Conservation (phyloP, 2,329 filamentous ascomycete genomes). For the Fusarium pseudonygamai region DNA sequence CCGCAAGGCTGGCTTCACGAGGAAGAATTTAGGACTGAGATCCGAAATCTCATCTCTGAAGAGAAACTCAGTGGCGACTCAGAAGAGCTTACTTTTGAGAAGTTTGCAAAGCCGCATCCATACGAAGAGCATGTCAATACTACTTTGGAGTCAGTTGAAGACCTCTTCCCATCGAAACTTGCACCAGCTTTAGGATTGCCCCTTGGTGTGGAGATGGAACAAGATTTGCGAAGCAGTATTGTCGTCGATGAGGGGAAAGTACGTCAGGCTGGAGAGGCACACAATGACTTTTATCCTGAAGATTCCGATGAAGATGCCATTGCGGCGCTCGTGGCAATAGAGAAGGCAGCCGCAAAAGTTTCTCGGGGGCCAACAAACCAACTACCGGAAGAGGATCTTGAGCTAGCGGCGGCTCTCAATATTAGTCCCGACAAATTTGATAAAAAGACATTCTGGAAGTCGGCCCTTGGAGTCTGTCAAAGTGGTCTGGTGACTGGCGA, state of each 20-base stretch:
- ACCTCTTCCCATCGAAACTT: conserved; percentile 79
- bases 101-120: conserved; percentile 66
- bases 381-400: not conserved
- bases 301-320: conserved; percentile 64
- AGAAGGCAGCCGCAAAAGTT: conserved; percentile 11
- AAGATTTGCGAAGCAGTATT: conserved; percentile 56
- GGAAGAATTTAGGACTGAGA: conserved; percentile 76
- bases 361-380: not conserved
- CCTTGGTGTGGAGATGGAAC: conserved; percentile 33
- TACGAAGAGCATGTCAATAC: conserved; percentile 75
- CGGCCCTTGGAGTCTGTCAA: conserved; percentile 50
- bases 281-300: conserved; percentile 59
- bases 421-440: conserved; percentile 37
- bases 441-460: conserved; percentile 5
- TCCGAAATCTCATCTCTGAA: conserved; percentile 69
- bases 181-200: conserved; percentile 56
- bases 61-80: conserved; percentile 63
- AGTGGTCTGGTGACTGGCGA: conserved; percentile 54
- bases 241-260: conserved; percentile 73
- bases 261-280: conserved; percentile 54
- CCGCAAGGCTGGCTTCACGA: conserved; percentile 94
- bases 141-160: conserved; percentile 83
- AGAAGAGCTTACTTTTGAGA: conserved; percentile 66
- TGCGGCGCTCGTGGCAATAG: conserved; percentile 37
- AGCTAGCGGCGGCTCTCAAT: not conserved